phyloP scores from a whole-genome alignment of 2,329 filamentous ascomycete genomes.

The Colletotrichum plurivorum region DNA sequence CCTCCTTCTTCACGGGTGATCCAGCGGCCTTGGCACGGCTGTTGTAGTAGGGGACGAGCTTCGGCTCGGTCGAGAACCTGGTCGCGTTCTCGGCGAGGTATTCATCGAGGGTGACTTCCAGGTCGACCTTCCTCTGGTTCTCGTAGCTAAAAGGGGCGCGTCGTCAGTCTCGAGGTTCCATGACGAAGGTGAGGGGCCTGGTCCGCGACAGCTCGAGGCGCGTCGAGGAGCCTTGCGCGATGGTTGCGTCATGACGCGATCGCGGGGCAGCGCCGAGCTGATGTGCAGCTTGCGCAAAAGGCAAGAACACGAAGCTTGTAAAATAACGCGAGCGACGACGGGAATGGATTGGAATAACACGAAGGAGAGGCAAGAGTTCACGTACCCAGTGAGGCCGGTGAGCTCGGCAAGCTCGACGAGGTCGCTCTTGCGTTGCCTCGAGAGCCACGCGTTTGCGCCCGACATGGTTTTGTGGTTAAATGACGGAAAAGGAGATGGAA shows the following conservation, averaged over 20 bases:
- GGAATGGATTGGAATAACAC: not conserved
- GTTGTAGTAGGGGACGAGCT: constrained; percentile 83
- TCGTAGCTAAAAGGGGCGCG: constrained; percentile 69
- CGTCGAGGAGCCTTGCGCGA: constrained; percentile 35
- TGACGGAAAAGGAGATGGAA: constrained; percentile 12
- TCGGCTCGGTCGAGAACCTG: constrained; percentile 73
- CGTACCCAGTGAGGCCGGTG: constrained; percentile 81
- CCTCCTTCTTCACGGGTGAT: constrained; percentile 74
- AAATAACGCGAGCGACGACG: constrained; percentile 1
- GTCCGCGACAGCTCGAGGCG: constrained; percentile 36
- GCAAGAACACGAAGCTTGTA: not conserved
- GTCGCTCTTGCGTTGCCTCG: constrained; percentile 86
- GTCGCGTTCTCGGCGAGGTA: constrained; percentile 79
- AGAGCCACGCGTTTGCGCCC: constrained; percentile 78
- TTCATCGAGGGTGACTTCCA: constrained; percentile 81
- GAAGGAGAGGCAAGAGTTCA: constrained; percentile 44
- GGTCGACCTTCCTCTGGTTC: constrained; percentile 81
- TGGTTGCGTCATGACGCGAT: constrained; percentile 38
- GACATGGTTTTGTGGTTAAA: constrained; percentile 64
- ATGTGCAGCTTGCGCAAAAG: constrained; percentile 2
- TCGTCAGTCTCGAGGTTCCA: constrained; percentile 26
- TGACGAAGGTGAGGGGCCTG: constrained; percentile 43
- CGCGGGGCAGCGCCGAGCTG: not conserved
- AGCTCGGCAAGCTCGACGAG: constrained; percentile 80
- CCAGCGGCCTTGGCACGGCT: constrained; percentile 71